Evolutionary conservation across 83 land plant species (phyloP), one percentile per base, ranked within the genome.

Genomic region (Larix sibirica): DNA sequence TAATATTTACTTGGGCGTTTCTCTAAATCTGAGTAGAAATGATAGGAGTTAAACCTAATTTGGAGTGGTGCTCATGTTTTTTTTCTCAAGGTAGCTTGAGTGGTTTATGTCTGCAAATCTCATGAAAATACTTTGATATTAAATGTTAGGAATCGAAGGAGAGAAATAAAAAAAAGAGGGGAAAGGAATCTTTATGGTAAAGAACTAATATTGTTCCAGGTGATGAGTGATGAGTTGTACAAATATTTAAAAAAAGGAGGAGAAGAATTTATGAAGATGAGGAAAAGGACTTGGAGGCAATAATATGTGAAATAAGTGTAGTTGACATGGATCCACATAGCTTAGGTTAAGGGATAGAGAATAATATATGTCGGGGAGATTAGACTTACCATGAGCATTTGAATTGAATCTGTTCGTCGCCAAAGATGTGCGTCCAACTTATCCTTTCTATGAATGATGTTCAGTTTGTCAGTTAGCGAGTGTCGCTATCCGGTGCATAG

Each of bases 301-400:
- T 73, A 8, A 73, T 50, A 73, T 44, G 77, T 23, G 77, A 73
- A 73, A 73, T 73, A 44, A n/a, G 77, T 73, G 77, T 73, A 73
- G 20, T 70, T 70, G 75, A 70, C 44, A 70, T 70, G 77, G 77
- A 73, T 73, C 77, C 77, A 73, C 58, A 7, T 6, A 7, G 50
- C 10, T 47, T 47, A 9, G 54, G 54, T 47, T 47, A 47, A 47
- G 54, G 44, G 44, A 40, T 40, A 40, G 44, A 40, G 63, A 3
- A 4, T 33, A 33, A 33, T 33, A 33, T 33, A 33, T 20, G 20
- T 61, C 63, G 7, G 66, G n/a, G 2, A 16, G 14, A 44, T 70
- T 36, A 14, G 75, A 16, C 36, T 70, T 4, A 12, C 13, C 13
- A 31, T 70, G 75, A 38, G 17, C 73, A 0, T 13, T 40, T 40